Evolutionary conservation across 2,329 filamentous ascomycete genomes (phyloP).

Genomic region (Cordyceps cateniannulata): DNA sequence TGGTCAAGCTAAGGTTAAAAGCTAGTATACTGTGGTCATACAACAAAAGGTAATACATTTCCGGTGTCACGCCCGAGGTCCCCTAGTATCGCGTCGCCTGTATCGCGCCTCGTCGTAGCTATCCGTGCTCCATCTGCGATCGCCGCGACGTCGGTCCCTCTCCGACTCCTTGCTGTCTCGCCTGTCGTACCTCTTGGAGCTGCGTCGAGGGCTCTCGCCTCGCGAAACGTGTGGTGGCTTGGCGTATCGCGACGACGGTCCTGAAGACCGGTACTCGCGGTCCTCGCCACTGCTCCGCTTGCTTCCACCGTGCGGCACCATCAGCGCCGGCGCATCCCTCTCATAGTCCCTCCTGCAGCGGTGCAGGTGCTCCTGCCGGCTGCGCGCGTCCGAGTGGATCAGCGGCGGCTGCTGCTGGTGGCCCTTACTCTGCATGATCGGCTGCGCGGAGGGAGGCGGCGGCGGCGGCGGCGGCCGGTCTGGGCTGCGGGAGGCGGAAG

Average conservation of each 20-base stretch:
- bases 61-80: not conserved
- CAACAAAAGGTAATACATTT: not conserved
- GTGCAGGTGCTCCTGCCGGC: not conserved
- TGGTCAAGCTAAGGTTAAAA: not conserved
- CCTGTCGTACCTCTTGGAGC: not conserved
- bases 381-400: slow-evolving; percentile 1
- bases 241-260: not conserved
- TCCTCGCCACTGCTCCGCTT: not conserved
- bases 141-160: not conserved
- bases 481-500: not conserved
- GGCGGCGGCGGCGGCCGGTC: not conserved
- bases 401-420: too few relatives aligned
- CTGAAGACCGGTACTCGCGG: not conserved
- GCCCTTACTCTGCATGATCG: not conserved
- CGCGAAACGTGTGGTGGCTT: not conserved
- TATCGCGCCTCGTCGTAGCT: not conserved
- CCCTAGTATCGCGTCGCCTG: not conserved
- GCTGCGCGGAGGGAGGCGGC: not conserved
- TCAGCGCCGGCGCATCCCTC: not conserved
- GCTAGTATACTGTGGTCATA: not conserved
- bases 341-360: not conserved
- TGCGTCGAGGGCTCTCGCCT: not conserved
- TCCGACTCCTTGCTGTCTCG: not conserved
- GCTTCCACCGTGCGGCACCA: not conserved
- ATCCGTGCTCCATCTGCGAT: not conserved